phyloP scores from a whole-genome alignment of 1,284 basidiomycete genomes.

The Trichosporon inkin region DNA sequence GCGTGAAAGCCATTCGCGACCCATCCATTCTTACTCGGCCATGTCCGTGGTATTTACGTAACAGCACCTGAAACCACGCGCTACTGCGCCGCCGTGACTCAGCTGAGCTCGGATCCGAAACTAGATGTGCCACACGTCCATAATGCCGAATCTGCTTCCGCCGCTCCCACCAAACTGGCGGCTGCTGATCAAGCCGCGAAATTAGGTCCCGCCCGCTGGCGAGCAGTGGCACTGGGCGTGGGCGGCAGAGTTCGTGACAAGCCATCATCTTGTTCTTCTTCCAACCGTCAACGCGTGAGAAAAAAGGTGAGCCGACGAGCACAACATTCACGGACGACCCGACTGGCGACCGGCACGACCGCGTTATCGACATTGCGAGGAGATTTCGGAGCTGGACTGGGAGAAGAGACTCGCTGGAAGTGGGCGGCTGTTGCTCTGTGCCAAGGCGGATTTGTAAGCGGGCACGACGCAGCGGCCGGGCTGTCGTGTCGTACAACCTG shows the following conservation, averaged over 20 bases:
- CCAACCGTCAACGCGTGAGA: conserved; percentile 7
- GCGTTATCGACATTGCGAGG: background rate
- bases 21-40: background rate
- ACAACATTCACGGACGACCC: background rate
- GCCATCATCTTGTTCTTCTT: conserved; percentile 1
- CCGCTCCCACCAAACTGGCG: background rate
- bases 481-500: no score
- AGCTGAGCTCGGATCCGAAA: background rate
- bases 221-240: no score
- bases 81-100: background rate
- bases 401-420: background rate
- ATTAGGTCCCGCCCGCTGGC: no score
- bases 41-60: background rate
- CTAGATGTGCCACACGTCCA: background rate
- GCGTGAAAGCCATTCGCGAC: background rate
- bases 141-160: background rate
- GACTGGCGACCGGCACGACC: background rate
- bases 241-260: background rate
- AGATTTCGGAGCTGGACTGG: background rate
- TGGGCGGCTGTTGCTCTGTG: background rate
- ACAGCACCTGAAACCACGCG: background rate
- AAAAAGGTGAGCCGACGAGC: conserved; percentile 8
- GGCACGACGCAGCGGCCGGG: background rate
- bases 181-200: background rate
- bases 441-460: background rate